phyloP scores from a whole-genome alignment of 169 alveolate species.

The Eimeria mitis region DNA sequence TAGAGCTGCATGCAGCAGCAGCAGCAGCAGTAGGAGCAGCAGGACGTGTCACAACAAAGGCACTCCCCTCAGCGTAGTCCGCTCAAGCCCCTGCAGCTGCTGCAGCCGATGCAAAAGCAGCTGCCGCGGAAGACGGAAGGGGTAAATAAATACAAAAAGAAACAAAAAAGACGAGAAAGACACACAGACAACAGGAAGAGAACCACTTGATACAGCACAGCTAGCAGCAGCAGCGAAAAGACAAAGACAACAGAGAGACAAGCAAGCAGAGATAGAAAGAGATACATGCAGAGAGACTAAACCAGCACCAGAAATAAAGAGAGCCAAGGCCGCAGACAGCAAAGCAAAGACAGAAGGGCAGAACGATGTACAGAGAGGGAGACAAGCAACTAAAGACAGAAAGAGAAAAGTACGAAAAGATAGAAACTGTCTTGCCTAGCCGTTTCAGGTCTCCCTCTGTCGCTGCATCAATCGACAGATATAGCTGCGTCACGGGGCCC shows the following conservation, averaged over 20 bases:
- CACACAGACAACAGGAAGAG: neutral
- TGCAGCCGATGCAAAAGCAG: neutral
- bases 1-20: neutral
- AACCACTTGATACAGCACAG: neutral
- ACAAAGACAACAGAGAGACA: neutral
- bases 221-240: no score
- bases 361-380: no score
- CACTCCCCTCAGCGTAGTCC: neutral
- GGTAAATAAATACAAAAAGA: no score
- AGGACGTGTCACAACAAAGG: neutral
- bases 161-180: neutral
- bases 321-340: neutral
- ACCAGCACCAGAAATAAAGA: neutral
- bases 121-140: no score
- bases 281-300: no score
- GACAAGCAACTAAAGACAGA: no score
- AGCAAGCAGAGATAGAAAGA: neutral
- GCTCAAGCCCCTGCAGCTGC: neutral
- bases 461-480: conserved; percentile 84
- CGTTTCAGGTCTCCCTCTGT: conserved; percentile 78
- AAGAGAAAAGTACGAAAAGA: neutral
- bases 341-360: neutral
- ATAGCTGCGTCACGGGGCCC: conserved; percentile 89
- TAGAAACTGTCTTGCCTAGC: conserved; percentile 15
- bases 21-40: neutral